Conservation (phyloP, 805 yeast species). For the Candida koratica region DNA sequence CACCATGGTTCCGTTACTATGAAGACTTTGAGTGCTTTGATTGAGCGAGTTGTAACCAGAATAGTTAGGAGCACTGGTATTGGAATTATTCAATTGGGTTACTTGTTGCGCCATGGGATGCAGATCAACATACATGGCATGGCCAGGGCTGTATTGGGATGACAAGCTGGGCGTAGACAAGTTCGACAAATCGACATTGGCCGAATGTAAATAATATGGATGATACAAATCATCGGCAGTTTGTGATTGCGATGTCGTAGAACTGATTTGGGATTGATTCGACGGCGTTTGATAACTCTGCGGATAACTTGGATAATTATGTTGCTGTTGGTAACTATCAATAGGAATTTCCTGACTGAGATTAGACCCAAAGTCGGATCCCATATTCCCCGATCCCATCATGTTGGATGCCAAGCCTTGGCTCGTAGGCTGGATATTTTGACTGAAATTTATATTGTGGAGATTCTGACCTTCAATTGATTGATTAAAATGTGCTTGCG, state of each 20-base stretch:
- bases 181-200: slow-evolving; percentile 13
- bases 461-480: not conserved
- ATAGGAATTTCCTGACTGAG: not conserved
- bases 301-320: slow-evolving; percentile 4
- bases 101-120: slow-evolving; percentile 8
- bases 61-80: not conserved
- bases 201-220: slow-evolving; percentile 8
- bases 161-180: slow-evolving; percentile 13
- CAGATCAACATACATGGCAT: slow-evolving; percentile 10
- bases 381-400: not conserved
- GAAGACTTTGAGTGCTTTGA: slow-evolving; percentile 3
- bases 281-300: slow-evolving; percentile 4
- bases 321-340: not conserved
- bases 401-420: not conserved
- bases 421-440: not conserved
- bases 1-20: not conserved
- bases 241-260: slow-evolving; percentile 3
- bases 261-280: slow-evolving; percentile 1
- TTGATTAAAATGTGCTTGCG: not conserved
- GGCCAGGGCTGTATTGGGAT: slow-evolving; percentile 14
- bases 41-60: not conserved
- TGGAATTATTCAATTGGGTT: slow-evolving; percentile 1
- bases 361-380: no score
- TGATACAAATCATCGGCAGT: slow-evolving; percentile 3
- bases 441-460: not conserved